Evolutionary conservation across 768 basidiomycete genomes (phyloP).

Genomic region (Boletus pseudopeckii): DNA sequence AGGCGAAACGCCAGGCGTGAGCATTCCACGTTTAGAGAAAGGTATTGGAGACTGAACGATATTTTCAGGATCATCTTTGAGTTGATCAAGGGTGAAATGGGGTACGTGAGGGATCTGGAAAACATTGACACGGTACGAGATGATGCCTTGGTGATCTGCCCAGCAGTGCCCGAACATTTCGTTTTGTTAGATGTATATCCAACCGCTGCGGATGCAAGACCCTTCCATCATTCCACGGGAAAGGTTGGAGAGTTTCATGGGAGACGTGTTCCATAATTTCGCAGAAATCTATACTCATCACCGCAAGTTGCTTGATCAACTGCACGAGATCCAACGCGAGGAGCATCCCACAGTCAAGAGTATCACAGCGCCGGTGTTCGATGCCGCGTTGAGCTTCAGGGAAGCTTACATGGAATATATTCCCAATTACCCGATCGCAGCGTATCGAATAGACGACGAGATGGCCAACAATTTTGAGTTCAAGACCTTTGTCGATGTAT

Average conservation of each 20-base stretch:
- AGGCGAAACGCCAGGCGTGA: slow-evolving; percentile 82
- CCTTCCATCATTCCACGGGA: slow-evolving; percentile 77
- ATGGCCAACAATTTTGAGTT: slow-evolving; percentile 79
- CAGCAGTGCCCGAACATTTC: slow-evolving; percentile 2
- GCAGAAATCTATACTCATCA: slow-evolving; percentile 73
- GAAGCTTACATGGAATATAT: slow-evolving; percentile 92
- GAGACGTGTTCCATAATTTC: slow-evolving; percentile 89
- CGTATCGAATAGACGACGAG: slow-evolving; percentile 84
- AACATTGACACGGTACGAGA: slow-evolving; percentile 66
- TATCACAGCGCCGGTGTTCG: slow-evolving; percentile 80
- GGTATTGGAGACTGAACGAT: background rate
- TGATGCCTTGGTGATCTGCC: slow-evolving; percentile 15
- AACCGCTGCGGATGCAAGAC: slow-evolving; percentile 64
- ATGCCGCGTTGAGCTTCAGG: slow-evolving; percentile 89
- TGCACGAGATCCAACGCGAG: slow-evolving; percentile 86
- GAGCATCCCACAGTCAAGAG: slow-evolving; percentile 77
- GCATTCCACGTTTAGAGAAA: slow-evolving; percentile 25
- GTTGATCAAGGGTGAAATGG: slow-evolving; percentile 93
- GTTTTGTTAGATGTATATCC: slow-evolving; percentile 68
- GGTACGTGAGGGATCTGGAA: slow-evolving; percentile 88
- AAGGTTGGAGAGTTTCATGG: slow-evolving; percentile 70
- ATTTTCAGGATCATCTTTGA: slow-evolving; percentile 80
- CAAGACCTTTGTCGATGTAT: slow-evolving; percentile 76
- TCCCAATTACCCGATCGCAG: slow-evolving; percentile 90
- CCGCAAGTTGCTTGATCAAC: slow-evolving; percentile 67